Percentiles rank a stretch among this genome's conserved stretches.
Evolutionary conservation across 805 yeast species (phyloP).

Genomic region (Ogataea kodamae): DNA sequence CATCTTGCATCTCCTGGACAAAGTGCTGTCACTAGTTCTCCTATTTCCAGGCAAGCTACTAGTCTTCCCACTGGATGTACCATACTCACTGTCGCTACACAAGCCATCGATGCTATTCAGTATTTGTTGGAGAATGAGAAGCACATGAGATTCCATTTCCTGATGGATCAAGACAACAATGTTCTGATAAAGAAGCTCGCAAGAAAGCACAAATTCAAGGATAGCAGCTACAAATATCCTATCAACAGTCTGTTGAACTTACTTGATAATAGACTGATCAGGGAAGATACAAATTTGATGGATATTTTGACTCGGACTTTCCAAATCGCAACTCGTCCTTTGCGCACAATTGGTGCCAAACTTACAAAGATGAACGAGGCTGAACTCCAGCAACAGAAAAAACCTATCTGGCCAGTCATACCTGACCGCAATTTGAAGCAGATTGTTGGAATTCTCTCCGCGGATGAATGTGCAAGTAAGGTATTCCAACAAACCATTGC

Average conservation of each 20-base stretch:
- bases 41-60: constrained; percentile 13
- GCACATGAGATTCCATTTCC: constrained; percentile 67
- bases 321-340: constrained; percentile 73
- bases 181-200: constrained; percentile 38
- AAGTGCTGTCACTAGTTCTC: constrained; percentile 2
- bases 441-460: constrained; percentile 63
- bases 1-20: constrained; percentile 8
- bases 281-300: constrained; percentile 71
- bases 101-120: constrained; percentile 71
- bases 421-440: constrained; percentile 58
- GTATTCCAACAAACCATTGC: constrained; percentile 82
- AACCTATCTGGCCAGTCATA: constrained; percentile 53
- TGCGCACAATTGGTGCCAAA: constrained; percentile 45
- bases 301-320: constrained; percentile 72
- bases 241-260: constrained; percentile 63
- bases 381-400: constrained; percentile 19
- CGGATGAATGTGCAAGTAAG: constrained; percentile 80
- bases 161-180: constrained; percentile 70
- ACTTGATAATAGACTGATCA: constrained; percentile 59
- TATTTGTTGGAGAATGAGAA: constrained; percentile 63
- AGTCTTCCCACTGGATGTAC: constrained; percentile 59
- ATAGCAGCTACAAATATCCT: constrained; percentile 58
- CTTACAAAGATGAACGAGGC: constrained; percentile 35
- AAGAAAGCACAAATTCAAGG: constrained; percentile 35
- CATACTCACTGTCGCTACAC: constrained; percentile 70